Evolutionary conservation across 1,284 basidiomycete genomes (phyloP).

Genomic region (Pseudomicrostroma phylloplanum): DNA sequence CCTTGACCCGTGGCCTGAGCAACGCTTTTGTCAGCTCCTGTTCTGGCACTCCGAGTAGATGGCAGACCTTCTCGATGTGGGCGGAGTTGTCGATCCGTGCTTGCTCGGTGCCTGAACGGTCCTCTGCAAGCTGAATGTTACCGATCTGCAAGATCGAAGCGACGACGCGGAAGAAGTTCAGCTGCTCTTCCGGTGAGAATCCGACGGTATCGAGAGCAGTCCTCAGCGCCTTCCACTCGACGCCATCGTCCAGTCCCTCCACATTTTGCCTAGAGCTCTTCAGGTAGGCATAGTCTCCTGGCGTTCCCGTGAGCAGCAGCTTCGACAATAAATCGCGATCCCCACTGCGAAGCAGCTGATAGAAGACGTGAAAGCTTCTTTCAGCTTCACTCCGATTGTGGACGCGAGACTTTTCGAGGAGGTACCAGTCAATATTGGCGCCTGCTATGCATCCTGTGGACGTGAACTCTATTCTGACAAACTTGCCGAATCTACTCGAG

Average conservation of each 20-base stretch:
- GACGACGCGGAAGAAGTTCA: constrained; percentile 87
- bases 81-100: constrained; percentile 62
- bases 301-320: constrained; percentile 63
- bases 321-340: constrained; percentile 53
- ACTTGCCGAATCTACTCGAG: constrained; percentile 94
- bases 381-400: constrained; percentile 56
- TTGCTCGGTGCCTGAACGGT: constrained; percentile 66
- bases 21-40: constrained; percentile 76
- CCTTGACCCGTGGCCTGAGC: constrained; percentile 67
- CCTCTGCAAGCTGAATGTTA: constrained; percentile 77
- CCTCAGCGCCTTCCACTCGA: constrained; percentile 78
- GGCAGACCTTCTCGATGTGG: constrained; percentile 72
- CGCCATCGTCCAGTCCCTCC: constrained; percentile 85
- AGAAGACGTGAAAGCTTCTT: constrained; percentile 94
- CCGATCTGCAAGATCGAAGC: constrained; percentile 92
- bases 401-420: constrained; percentile 94
- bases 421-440: constrained; percentile 98
- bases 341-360: constrained; percentile 61
- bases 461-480: constrained; percentile 91
- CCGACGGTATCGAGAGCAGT: constrained; percentile 80
- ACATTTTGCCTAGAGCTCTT: constrained; percentile 83
- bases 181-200: constrained; percentile 74
- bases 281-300: constrained; percentile 83
- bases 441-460: constrained; percentile 91
- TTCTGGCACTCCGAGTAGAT: constrained; percentile 84